Evolutionary conservation across 257 asterid genomes (phyloP), one percentile per base, ranked within the genome.

Genomic region (Osmanthus fragrans): DNA sequence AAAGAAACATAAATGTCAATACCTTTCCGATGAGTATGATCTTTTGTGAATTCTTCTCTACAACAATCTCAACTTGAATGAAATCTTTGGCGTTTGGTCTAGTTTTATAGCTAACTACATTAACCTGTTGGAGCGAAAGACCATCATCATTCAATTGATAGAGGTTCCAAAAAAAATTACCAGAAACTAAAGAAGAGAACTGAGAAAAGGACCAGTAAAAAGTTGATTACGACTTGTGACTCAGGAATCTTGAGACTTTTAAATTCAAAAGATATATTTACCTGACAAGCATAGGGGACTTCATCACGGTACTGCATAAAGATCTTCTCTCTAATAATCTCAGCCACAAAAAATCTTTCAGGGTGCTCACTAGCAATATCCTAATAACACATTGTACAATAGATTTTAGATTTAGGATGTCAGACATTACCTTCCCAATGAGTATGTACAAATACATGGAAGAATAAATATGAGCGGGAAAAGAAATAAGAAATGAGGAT

Each of bases 211-310:
- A 71, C 18, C 36, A 4, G 34, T 3, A 47, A 72, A 72, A 72
- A 18, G 9, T 5, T 45, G 45, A 33, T 23, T 68, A 32, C 15
- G 15, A 65, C 65, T 54, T 13, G 29, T 70, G 65, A 75, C 70
- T 34, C 58, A 60, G 36, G 76, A 21, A 72, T 70, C 51, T 79
- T 73, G 72, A 73, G 69, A 78, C 32, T 49, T 56, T 40, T 54
- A 68, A 70, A 23, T 71, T 60, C 51, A 45, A 65, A 68, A 78
- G 69, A 71, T 7, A 51, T 30, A 49, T 74, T 76, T 81, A 94
- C 98, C 98, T 95, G 99, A 83, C 96, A 93, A n/a, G 99, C 97
- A 79, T 95, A 95, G 73, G 99, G 99, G 82, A 95, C 94, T 87
- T 93, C 99, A 71, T 91, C 87, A 36, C 94, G 89, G 79, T 88